Evolutionary conservation across 306 rosid genomes (phyloP).

Genomic region (Quercus dentata): DNA sequence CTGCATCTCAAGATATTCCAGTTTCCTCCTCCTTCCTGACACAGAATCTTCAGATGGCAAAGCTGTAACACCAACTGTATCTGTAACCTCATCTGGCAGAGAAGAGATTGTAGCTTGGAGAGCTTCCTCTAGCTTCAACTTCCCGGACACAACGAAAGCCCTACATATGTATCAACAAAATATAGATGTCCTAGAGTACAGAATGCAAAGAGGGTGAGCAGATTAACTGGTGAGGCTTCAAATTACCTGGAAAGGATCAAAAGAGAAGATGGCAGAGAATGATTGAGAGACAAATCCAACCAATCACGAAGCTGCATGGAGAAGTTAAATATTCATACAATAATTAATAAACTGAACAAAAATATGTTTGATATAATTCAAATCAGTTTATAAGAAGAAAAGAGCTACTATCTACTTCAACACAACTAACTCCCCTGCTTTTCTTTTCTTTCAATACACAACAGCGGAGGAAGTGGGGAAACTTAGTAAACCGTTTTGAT

Average conservation of each 20-base stretch:
- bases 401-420: neutral
- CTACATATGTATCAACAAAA: slow-evolving; percentile 37
- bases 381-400: neutral
- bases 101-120: slow-evolving; percentile 89
- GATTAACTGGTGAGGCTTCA: slow-evolving; percentile 6
- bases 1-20: slow-evolving; percentile 92
- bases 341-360: slow-evolving; percentile 8
- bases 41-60: slow-evolving; percentile 90
- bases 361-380: slow-evolving; percentile 16
- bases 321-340: slow-evolving; percentile 15
- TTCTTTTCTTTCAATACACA: neutral
- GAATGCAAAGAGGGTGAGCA: slow-evolving; percentile 3
- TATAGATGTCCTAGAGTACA: slow-evolving; percentile 14
- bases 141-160: slow-evolving; percentile 87
- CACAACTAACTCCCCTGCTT: neutral
- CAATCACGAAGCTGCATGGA: slow-evolving; percentile 82
- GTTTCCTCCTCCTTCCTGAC: slow-evolving; percentile 87
- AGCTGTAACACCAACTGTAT: slow-evolving; percentile 80
- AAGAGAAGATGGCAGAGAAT: slow-evolving; percentile 93
- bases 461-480: neutral
- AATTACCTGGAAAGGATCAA: slow-evolving; percentile 93
- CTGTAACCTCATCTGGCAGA: slow-evolving; percentile 96
- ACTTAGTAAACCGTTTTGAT: no score
- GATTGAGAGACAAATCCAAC: slow-evolving; percentile 95
- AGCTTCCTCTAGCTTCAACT: slow-evolving; percentile 78